These are phyloP conservation scores for Aspergillus sp. DNA, from an alignment of 2,329 filamentous ascomycete species.

Conservation along the genomic window DNA sequence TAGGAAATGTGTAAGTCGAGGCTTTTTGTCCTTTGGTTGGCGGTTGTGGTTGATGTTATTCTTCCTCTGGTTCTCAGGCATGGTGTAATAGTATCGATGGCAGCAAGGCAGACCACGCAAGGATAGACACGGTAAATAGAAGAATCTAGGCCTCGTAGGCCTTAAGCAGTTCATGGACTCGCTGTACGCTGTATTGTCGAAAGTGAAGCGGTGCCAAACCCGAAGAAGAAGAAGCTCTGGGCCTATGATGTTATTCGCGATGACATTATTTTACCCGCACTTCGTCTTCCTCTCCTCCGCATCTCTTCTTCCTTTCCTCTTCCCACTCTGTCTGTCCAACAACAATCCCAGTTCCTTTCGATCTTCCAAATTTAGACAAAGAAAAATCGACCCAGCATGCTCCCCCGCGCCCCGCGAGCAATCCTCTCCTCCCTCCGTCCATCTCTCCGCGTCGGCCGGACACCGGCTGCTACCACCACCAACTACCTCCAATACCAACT, in stretches of 20 bases:
- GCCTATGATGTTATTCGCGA: not conserved
- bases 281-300: not conserved
- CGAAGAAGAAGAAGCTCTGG: not conserved
- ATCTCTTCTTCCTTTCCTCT: not conserved
- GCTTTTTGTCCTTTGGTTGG: slow-evolving; percentile 15
- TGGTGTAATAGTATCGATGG: slow-evolving; percentile 1
- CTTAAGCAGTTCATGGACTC: not conserved
- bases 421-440: slow-evolving; percentile 16
- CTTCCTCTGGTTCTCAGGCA: slow-evolving; percentile 1
- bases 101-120: slow-evolving; percentile 1
- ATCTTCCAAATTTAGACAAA: not conserved
- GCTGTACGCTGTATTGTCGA: not conserved
- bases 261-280: not conserved
- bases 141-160: slow-evolving; percentile 1
- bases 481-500: slow-evolving; percentile 3
- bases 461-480: slow-evolving; percentile 8
- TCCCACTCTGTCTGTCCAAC: not conserved
- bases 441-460: slow-evolving; percentile 14
- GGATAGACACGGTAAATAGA: not conserved
- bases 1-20: slow-evolving; percentile 39
- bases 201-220: not conserved
- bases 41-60: not conserved
- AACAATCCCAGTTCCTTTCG: not conserved
- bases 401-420: slow-evolving; percentile 38
- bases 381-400: slow-evolving; percentile 18